Evolutionary conservation across 1,284 basidiomycete species (phyloP), one percentile per base, ranked within the genome.

Genomic region (Polyporus tsugae): DNA sequence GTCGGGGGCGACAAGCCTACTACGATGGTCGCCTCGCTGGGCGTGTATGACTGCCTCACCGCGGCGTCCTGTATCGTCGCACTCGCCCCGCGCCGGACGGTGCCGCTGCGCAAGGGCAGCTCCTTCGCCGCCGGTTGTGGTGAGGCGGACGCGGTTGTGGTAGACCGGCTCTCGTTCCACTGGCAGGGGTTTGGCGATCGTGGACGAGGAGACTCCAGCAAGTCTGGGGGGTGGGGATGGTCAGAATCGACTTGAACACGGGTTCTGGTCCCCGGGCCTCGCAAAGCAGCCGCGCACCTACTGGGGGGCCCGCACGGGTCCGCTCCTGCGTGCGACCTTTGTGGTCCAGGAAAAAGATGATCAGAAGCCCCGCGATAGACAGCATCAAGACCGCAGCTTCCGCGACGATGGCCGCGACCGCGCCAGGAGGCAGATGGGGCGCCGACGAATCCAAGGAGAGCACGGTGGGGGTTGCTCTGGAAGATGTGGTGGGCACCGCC

Each of bases 1-100:
- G 46, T 22, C 1, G 22, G 22, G 3, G 52, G 52, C 17, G 52
- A 55, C 29, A 19, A 13, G 29, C 52, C 52, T 13, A 55, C 52
- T 13, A 55, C 17, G 55, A 58, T 15, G 6, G 55, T 58, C 10
- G 55, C 55, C 35, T 58, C 55, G 35, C 55, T 58, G 9, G 55
- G 55, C 35, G 55, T 13, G 29, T 19, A 58, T 19, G 55, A 58
- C 55, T 11, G 55, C 17, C 29, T 15, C 19, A 35, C 33, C 2
- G 55, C 55, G 3, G 35, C 33, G 17, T 35, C n/a, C 55, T 58
- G 53, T 19, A 55, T 38, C 35, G 19, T 38, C 9, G 35, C 17
- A 17, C 29, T 58, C 9, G 55, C 17, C 3, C 55, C 55, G 19
- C 55, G 55, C 55, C 55, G 17, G 17, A 58, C 35, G 17, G 55